Conservation (phyloP, 805 yeast species). For the Suhomyces vadensis region DNA sequence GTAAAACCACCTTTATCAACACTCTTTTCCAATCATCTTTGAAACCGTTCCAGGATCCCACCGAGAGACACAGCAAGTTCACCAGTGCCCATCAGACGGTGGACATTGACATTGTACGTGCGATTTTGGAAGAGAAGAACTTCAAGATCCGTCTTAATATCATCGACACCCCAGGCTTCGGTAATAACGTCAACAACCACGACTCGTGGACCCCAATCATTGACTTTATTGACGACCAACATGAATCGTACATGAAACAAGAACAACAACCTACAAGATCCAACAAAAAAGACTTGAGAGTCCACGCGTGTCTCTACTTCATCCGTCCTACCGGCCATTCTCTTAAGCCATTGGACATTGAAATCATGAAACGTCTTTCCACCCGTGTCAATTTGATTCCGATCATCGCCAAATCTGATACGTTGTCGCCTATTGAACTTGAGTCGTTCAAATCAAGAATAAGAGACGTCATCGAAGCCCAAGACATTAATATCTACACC, state of each 20-base stretch:
- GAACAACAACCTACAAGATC: constrained; percentile 85
- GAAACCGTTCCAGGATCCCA: constrained; percentile 57
- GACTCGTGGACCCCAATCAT: constrained; percentile 85
- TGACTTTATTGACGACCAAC: constrained; percentile 90
- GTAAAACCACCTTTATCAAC: constrained; percentile 88
- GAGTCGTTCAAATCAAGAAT: constrained; percentile 70
- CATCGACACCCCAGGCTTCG: constrained; percentile 93
- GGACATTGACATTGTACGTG: constrained; percentile 75
- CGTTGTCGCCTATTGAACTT: constrained; percentile 71
- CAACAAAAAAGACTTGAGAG: constrained; percentile 74
- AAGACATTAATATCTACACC: constrained; percentile 79
- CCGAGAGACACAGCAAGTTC: constrained; percentile 59
- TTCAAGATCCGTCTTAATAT: constrained; percentile 75
- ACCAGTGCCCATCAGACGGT: constrained; percentile 61
- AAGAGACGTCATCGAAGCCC: constrained; percentile 79
- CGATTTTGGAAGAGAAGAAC: constrained; percentile 82
- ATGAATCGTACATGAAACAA: constrained; percentile 83
- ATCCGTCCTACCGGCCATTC: constrained; percentile 91
- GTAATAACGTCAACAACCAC: constrained; percentile 83
- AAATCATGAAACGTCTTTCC: constrained; percentile 80
- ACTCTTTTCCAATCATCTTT: constrained; percentile 77
- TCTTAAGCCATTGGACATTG: constrained; percentile 83
- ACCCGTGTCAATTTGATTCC: constrained; percentile 86
- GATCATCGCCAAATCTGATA: constrained; percentile 85
- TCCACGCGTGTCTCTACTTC: constrained; percentile 87